Conservation (phyloP, 176 grass and related monocot species). For the Miscanthus lutarioriparius region DNA sequence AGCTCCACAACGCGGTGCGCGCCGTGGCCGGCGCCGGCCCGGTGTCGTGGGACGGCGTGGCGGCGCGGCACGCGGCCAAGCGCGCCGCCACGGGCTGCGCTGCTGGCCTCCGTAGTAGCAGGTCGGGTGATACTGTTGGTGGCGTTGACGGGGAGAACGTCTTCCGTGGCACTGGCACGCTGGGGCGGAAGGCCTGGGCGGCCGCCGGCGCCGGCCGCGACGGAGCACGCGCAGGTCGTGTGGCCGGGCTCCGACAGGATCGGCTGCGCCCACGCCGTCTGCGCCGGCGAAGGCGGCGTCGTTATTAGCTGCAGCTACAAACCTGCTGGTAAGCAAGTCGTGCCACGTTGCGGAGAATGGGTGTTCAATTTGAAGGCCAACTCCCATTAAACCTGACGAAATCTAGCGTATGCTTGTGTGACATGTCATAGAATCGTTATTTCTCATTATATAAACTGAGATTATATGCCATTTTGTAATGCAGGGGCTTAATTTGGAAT, state of each 20-base stretch:
- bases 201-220: neutral
- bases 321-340: neutral
- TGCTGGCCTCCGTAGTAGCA: neutral
- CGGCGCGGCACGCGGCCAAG: neutral
- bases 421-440: too few species aligned
- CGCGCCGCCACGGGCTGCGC: neutral
- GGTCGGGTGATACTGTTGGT: too few species aligned
- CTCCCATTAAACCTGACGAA: too few species aligned
- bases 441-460: too few species aligned
- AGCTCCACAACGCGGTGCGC: constrained; percentile 8
- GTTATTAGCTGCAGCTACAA: constrained; percentile 22
- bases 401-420: too few species aligned
- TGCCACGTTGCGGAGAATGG: too few species aligned
- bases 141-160: constrained; percentile 1
- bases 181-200: neutral
- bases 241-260: neutral
- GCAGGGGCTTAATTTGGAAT: too few species aligned
- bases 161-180: neutral
- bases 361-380: too few species aligned
- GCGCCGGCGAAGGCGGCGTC: neutral
- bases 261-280: constrained; percentile 8
- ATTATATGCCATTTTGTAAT: too few species aligned
- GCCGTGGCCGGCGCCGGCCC: neutral
- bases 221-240: neutral
- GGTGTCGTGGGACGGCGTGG: neutral